Conservation (phyloP, 768 basidiomycete species). For the Suillus alpinus region DNA sequence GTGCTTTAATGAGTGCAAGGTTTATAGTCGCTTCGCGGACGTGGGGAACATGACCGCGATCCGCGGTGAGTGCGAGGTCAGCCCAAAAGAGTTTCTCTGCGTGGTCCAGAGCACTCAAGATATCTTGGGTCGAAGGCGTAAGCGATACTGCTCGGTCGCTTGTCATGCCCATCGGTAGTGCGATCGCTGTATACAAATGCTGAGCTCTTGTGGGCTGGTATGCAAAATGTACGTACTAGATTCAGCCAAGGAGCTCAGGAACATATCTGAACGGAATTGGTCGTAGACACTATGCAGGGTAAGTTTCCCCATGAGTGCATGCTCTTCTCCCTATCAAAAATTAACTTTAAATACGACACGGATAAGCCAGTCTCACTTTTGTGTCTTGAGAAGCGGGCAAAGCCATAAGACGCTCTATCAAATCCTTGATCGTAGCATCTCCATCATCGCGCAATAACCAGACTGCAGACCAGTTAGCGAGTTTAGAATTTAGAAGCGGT, state of each 20-base stretch:
- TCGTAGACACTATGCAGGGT: slow-evolving; percentile 74
- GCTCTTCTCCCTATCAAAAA: slow-evolving; percentile 65
- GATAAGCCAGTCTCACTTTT: slow-evolving; percentile 41
- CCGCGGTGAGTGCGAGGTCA: slow-evolving; percentile 52
- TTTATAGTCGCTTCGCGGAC: slow-evolving; percentile 75
- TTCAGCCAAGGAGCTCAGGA: slow-evolving; percentile 85
- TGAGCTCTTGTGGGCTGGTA: slow-evolving; percentile 1
- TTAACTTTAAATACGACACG: not conserved
- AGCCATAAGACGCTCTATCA: slow-evolving; percentile 57
- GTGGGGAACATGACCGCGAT: slow-evolving; percentile 62
- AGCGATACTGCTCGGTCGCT: slow-evolving; percentile 37
- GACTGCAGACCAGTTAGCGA: slow-evolving; percentile 38
- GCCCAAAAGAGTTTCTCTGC: slow-evolving; percentile 73
- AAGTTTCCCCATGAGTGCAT: slow-evolving; percentile 72
- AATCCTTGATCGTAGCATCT: slow-evolving; percentile 45
- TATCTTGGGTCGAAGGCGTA: slow-evolving; percentile 52
- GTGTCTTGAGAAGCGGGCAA: slow-evolving; percentile 55
- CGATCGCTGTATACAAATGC: slow-evolving; percentile 55
- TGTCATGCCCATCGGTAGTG: slow-evolving; percentile 78
- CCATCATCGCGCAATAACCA: slow-evolving; percentile 63
- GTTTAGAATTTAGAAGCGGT: not conserved
- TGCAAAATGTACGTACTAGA: slow-evolving; percentile 61
- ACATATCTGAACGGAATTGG: slow-evolving; percentile 82
- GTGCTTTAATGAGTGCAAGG: slow-evolving; percentile 65
- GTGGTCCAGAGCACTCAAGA: slow-evolving; percentile 55